Conservation (phyloP, 2,329 filamentous ascomycete genomes). For the Clarireedia paspali region DNA sequence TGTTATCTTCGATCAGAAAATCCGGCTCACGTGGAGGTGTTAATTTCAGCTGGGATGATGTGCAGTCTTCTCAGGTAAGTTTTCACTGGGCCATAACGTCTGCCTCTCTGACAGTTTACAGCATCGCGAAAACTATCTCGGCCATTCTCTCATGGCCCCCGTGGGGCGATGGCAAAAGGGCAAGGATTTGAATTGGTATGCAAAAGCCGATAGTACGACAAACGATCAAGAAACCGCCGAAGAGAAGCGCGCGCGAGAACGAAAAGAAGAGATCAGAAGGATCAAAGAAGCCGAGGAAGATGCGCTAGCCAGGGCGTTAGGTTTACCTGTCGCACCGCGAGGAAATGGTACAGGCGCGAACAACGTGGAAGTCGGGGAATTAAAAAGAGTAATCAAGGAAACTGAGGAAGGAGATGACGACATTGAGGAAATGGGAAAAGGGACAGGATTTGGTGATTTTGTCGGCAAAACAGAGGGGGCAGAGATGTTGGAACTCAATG, state of each 20-base stretch:
- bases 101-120: neutral
- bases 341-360: slow-evolving; percentile 51
- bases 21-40: slow-evolving; percentile 83
- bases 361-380: slow-evolving; percentile 56
- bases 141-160: slow-evolving; percentile 66
- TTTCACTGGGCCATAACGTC: neutral
- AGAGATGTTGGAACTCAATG: slow-evolving; percentile 10
- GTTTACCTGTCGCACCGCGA: slow-evolving; percentile 61
- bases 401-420: slow-evolving; percentile 33
- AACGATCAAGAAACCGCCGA: slow-evolving; percentile 50
- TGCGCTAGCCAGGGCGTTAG: slow-evolving; percentile 75
- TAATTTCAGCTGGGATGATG: slow-evolving; percentile 96
- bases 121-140: slow-evolving; percentile 81
- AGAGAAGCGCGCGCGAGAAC: slow-evolving; percentile 50
- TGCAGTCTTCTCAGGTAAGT: slow-evolving; percentile 60
- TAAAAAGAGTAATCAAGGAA: slow-evolving; percentile 46
- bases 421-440: slow-evolving; percentile 23
- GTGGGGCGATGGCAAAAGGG: slow-evolving; percentile 68
- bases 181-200: slow-evolving; percentile 56
- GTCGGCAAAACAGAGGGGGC: slow-evolving; percentile 22
- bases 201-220: slow-evolving; percentile 45
- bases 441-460: slow-evolving; percentile 27
- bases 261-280: slow-evolving; percentile 68
- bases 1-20: slow-evolving; percentile 87
- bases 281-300: slow-evolving; percentile 92